Base-by-base conservation (phyloP, 2,329 filamentous ascomycete genomes). In the Talaromyces sp. region DNA sequence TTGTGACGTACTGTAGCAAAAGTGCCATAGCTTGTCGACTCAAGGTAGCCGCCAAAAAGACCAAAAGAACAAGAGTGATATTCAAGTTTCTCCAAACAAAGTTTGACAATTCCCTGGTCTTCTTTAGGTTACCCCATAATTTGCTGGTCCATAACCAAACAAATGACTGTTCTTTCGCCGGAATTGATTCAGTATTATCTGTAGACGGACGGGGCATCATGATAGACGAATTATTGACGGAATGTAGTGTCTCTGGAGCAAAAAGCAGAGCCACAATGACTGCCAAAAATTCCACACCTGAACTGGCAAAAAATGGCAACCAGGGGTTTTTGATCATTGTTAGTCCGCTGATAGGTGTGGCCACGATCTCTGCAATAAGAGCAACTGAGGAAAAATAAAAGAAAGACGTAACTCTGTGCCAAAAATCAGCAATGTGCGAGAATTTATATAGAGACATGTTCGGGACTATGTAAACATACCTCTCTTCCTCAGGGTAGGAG, bases 401-500 rank as follows among this genome's bases (percentile, higher is more conserved):
- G 27, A 58, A 58, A n/a, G 57, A 58, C 1, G 57, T 58, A 6
- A 35, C 57, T 5, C 57, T 58, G 26, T 29, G 8, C 11, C 14
- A 24, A 26, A 8, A n/a, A 58, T 53, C 35, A 27, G 48, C 31
- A 1, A 27, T 29, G 38, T 14, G 5, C 7, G 17, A 19, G 9
- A 35, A n/a, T 2, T 29, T 2, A 26, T 11, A 17, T 46, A 2
- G 1, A 24, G 8, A 3, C 14, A 35, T 35, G 2, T 35, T 12
- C 7, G 11, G n/a, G n/a, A n/a, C n/a, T 17, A 35, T 14, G 3
- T n/a, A 35, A 17, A 46, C 29, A 43, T 63, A 68, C 69, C 65
- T 66, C 55, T 71, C 68, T 60, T 69, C 68, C 54, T 68, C 69
- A 0, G 66, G 62, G 56, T 66, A 69, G 12, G 68, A 56, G 52